Evolutionary conservation across 2,329 filamentous ascomycete genomes (phyloP), one percentile per base, ranked within the genome.

Genomic region (Alternaria conjuncta): DNA sequence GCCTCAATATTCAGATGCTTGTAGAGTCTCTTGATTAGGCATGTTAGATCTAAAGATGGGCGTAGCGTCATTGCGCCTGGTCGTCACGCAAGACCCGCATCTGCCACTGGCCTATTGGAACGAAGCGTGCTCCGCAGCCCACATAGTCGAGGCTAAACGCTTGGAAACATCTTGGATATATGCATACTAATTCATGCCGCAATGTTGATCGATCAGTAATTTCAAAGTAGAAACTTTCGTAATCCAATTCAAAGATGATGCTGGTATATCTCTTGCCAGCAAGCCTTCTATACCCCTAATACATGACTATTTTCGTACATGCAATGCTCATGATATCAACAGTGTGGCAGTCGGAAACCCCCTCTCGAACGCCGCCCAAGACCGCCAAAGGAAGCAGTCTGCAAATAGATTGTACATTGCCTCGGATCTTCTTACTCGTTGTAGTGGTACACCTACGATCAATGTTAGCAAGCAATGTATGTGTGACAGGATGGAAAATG

Each of bases 391-490:
- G 49, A 23, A 66, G 36, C 58, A 56, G 41, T 50, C 47, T 50
- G 53, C 44, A 50, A 66, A 46, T 36, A 53, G 30, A 45, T 50
- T 57, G 45, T 55, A 32, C 36, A 54, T 44, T 7, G 47, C 30
- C 26, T 36, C 47, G 15, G 12, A 36, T 54, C 20, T 53, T n/a
- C 51, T 67, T 86, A 95, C 84, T 96, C 92, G 79, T 96, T 95
- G 84, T 93, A 95, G 81, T 96, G 92, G 80, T 94, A 96, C 66
- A 96, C 90, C 92, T 96, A 68, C 10, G 23, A 8, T 32, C 8
- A 18, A 43, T 43, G 15, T 67, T 54, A 65, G 55, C 46, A 46
- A 11, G 10, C 18, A 28, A 21, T 44, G 15, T 15, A 4, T 28
- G 12, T 3, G 7, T 8, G 13, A 8, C 12, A 32, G 21, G 7